A percentile compares a stretch with the other conserved stretches of the same genome.
phyloP scores from a whole-genome alignment of 768 basidiomycete genomes.

The Hygrocybe punicea region DNA sequence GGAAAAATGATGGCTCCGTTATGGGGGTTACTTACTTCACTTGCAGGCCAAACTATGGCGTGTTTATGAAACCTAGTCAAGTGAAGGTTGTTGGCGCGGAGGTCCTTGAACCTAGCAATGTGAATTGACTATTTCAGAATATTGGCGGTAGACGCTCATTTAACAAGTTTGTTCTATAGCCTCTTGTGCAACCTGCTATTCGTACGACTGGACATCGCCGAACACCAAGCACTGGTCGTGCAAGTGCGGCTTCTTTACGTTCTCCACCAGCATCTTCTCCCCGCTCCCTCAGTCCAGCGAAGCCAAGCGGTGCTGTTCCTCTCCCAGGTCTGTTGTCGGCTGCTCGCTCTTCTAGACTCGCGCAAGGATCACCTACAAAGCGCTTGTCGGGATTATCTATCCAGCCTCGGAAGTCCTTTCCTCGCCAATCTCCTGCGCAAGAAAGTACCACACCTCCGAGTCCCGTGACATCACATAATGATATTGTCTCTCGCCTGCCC shows the following conservation, averaged over 20 bases:
- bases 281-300: constrained; percentile 63
- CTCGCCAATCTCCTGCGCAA: constrained; percentile 44
- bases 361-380: constrained; percentile 56
- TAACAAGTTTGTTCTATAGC: constrained; percentile 1
- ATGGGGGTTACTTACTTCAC: constrained; percentile 76
- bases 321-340: constrained; percentile 28
- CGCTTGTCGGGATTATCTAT: constrained; percentile 45
- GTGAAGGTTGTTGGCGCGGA: constrained; percentile 61
- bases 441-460: constrained; percentile 31
- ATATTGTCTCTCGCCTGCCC: neutral
- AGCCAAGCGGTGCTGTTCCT: constrained; percentile 37
- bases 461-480: constrained; percentile 9
- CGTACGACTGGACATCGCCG: constrained; percentile 56
- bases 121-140: constrained; percentile 5
- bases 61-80: constrained; percentile 86
- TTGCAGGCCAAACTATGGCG: constrained; percentile 73
- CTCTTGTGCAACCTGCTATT: constrained; percentile 15
- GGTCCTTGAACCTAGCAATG: constrained; percentile 6
- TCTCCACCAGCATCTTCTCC: constrained; percentile 48
- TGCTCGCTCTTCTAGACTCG: constrained; percentile 23
- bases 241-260: constrained; percentile 40
- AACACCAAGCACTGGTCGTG: constrained; percentile 48
- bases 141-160: neutral
- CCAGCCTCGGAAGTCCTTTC: constrained; percentile 50
- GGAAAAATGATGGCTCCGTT: constrained; percentile 96